A percentile compares a stretch with the other conserved stretches of the same genome.
Evolutionary conservation across 768 basidiomycete species (phyloP).

Genomic region (Psilocybe cubensis): DNA sequence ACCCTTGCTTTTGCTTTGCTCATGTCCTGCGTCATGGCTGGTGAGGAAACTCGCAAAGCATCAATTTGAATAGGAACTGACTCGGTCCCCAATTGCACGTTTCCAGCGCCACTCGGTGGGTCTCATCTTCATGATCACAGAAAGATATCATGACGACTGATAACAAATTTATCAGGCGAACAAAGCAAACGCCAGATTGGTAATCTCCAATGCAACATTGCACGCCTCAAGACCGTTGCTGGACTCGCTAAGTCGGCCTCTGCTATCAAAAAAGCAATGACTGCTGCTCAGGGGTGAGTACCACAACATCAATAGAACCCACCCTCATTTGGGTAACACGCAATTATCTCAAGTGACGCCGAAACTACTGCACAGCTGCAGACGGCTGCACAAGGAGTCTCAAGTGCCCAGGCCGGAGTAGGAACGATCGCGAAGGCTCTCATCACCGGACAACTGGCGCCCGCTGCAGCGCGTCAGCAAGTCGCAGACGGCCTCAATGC

Average conservation of each 20-base stretch:
- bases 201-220: conserved; percentile 18
- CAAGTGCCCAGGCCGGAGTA: conserved; percentile 15
- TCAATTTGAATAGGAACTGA: no score
- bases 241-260: conserved; percentile 13
- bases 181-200: conserved; percentile 18
- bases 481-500: conserved; percentile 9
- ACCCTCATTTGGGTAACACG: no score
- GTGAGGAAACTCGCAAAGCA: neutral
- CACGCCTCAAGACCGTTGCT: conserved; percentile 17
- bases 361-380: conserved; percentile 11
- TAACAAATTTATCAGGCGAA: neutral
- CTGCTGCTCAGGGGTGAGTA: conserved; percentile 13
- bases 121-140: neutral
- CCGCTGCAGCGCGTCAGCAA: conserved; percentile 17
- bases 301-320: no score
- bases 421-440: conserved; percentile 17
- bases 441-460: conserved; percentile 17
- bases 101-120: conserved; percentile 10
- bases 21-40: conserved; percentile 11
- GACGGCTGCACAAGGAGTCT: conserved; percentile 12
- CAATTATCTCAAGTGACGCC: conserved; percentile 11
- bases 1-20: conserved; percentile 10
- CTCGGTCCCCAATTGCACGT: neutral
- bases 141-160: neutral
- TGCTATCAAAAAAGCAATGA: conserved; percentile 10